Base-by-base conservation (phyloP, 371 early-diverging fungal species). In the Fennellomyces sp. region DNA sequence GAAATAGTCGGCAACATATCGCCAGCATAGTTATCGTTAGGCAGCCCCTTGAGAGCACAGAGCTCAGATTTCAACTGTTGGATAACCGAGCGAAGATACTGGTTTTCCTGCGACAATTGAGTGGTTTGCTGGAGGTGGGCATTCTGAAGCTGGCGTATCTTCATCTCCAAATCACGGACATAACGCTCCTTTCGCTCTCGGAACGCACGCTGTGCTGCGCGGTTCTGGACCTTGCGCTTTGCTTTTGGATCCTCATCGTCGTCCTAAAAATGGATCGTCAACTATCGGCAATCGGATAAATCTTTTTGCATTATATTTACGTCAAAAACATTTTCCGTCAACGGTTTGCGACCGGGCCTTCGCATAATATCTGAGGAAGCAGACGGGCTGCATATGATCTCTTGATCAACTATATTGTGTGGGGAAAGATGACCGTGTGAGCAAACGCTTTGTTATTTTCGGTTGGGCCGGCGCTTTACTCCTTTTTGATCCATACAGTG, bases 131-230 rank as follows among this genome's bases (percentile, higher is more conserved):
- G 28, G 3, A 69, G 41, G 30, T 81, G 63, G 72, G 76, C 51
- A 62, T 85, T 75, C 73, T 85, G 73, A 66, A 84, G 48, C 68
- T 80, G 65, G 64, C 83, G 75, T 61, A 91, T 78, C 30, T 85
- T 83, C 27, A 70, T 69, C 57, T 91, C 90, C 0, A 91, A 71
- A 17, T 83, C 78, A 64, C 83, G 80, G 26, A 90, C 84, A 65
- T 90, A 86, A 51, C 82, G 78, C 42, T 90, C 88, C 63, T 87
- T 87, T 62, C 91, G 83, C 60, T 91, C 89, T 38, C 91, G 72
- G 60, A 91, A 91, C 0, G 91, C 91, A 27, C 91, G 70, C 70
- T 91, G 91, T 2, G 91, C 91, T 3, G 88, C 90, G 19, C 91
- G 73, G 52, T 91, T 91, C 65, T 91, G 91, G 5, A 87, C 91